phyloP scores from a whole-genome alignment of 371 early-diverging fungal species.

The Lichtheimia corymbifera region DNA sequence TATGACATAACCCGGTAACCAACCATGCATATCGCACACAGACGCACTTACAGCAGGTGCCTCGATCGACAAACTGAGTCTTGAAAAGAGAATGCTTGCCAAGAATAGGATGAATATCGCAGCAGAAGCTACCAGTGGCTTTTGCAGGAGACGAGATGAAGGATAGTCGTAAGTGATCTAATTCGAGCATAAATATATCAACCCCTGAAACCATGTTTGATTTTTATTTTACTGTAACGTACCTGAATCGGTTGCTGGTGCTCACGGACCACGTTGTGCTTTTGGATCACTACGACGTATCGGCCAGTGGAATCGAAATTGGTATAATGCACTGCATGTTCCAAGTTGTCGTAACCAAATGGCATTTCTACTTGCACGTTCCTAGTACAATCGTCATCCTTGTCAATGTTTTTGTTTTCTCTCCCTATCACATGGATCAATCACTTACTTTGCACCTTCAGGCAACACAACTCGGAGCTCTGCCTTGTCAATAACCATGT shows the following conservation, averaged over 20 bases:
- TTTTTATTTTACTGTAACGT: neutral
- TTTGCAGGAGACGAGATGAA: conserved; percentile 36
- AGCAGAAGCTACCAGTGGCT: conserved; percentile 47
- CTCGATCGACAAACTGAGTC: conserved; percentile 44
- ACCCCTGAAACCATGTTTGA: neutral
- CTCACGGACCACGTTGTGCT: conserved; percentile 65
- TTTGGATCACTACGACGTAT: conserved; percentile 58
- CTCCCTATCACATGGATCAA: conserved; percentile 3
- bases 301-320: conserved; percentile 79
- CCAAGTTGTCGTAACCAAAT: conserved; percentile 51
- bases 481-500: conserved; percentile 66
- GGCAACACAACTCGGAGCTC: conserved; percentile 82
- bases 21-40: too few relatives aligned
- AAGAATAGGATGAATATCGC: conserved; percentile 40
- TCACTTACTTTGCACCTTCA: conserved; percentile 83
- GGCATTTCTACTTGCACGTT: conserved; percentile 63
- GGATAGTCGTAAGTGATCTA: conserved; percentile 53
- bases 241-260: conserved; percentile 51
- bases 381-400: conserved; percentile 24
- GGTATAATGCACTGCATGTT: conserved; percentile 50
- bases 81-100: conserved; percentile 42
- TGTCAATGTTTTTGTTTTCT: neutral
- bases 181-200: neutral
- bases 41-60: conserved; percentile 25
- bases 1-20: too few relatives aligned